A percentile compares a stretch with the other conserved stretches of the same genome.
phyloP scores from a whole-genome alignment of 2,329 filamentous ascomycete genomes.

The Gliomastix tumulicola region DNA sequence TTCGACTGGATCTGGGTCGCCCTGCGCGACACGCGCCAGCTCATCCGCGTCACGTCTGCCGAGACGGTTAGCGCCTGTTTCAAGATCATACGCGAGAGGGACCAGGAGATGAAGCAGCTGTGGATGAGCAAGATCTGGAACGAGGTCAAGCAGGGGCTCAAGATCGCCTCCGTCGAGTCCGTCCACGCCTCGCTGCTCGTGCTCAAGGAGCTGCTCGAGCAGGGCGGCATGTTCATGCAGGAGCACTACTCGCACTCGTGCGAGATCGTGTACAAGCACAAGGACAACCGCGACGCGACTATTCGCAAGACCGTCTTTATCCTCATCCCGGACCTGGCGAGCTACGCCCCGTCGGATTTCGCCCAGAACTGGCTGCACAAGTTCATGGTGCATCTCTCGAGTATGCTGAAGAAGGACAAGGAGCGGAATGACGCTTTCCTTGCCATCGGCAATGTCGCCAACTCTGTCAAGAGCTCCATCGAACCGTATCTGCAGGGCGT shows the following conservation, averaged over 20 bases:
- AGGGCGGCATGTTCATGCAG: slow-evolving; percentile 99
- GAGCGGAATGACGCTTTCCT: slow-evolving; percentile 91
- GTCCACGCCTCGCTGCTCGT: slow-evolving; percentile 93
- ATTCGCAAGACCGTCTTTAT: slow-evolving; percentile 86
- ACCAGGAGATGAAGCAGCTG: slow-evolving; percentile 75
- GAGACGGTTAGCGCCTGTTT: slow-evolving; percentile 94
- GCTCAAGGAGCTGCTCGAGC: slow-evolving; percentile 84
- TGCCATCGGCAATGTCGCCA: slow-evolving; percentile 92
- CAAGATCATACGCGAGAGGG: slow-evolving; percentile 89
- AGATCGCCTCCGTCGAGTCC: slow-evolving; percentile 73
- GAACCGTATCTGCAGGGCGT: slow-evolving; percentile 93
- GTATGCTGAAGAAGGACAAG: slow-evolving; percentile 90
- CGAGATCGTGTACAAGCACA: slow-evolving; percentile 86
- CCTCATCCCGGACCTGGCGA: slow-evolving; percentile 86
- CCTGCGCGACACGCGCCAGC: slow-evolving; percentile 78
- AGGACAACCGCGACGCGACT: slow-evolving; percentile 83
- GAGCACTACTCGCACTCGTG: slow-evolving; percentile 87
- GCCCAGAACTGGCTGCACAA: slow-evolving; percentile 81
- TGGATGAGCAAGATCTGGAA: slow-evolving; percentile 91
- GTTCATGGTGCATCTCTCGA: slow-evolving; percentile 94
- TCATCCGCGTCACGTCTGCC: slow-evolving; percentile 86
- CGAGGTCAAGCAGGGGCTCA: slow-evolving; percentile 74
- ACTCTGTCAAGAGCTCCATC: slow-evolving; percentile 92
- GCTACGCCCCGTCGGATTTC: slow-evolving; percentile 88
- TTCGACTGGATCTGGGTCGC: slow-evolving; percentile 97